A percentile compares a stretch with the other conserved stretches of the same genome.
Evolutionary conservation across 208 protist species (phyloP).

Genomic region (Herpetomonas tarakana): DNA sequence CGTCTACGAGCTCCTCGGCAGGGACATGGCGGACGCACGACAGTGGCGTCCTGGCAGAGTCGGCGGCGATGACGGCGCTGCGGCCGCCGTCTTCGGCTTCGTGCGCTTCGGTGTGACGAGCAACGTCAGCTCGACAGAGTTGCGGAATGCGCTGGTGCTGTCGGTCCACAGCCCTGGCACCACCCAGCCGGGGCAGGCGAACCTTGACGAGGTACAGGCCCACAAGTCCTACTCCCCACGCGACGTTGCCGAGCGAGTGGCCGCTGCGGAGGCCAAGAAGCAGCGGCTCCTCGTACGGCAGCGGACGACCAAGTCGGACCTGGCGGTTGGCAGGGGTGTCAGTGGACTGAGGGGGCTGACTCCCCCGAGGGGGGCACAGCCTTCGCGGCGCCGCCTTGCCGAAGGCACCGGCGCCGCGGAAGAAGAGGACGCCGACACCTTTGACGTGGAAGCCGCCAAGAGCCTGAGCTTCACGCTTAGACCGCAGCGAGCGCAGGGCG

Average conservation of each 20-base stretch:
- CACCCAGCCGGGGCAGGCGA: constrained; percentile 9
- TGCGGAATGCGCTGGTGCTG: constrained; percentile 24
- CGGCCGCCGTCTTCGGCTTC: constrained; percentile 13
- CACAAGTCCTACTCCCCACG: background rate
- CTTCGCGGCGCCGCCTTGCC: constrained; percentile 1
- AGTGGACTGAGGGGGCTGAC: no score
- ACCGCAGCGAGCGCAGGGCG: constrained; percentile 3
- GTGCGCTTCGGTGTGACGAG: constrained; percentile 34
- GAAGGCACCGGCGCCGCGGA: background rate
- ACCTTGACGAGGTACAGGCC: background rate
- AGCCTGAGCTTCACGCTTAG: constrained; percentile 8
- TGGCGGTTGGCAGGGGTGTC: background rate
- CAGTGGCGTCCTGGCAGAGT: background rate
- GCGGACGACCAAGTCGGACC: background rate
- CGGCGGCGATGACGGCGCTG: constrained; percentile 4
- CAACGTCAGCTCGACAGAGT: constrained; percentile 22
- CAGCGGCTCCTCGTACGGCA: background rate
- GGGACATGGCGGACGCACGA: background rate
- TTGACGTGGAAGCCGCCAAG: constrained; percentile 1
- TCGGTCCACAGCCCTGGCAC: constrained; percentile 24
- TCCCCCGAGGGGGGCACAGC: background rate
- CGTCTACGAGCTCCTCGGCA: background rate
- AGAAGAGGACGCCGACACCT: background rate
- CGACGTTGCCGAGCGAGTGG: background rate
- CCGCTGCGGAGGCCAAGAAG: background rate